Evolutionary conservation across 129 eudicot species (phyloP).

Genomic region (Tanacetum coccineum): DNA sequence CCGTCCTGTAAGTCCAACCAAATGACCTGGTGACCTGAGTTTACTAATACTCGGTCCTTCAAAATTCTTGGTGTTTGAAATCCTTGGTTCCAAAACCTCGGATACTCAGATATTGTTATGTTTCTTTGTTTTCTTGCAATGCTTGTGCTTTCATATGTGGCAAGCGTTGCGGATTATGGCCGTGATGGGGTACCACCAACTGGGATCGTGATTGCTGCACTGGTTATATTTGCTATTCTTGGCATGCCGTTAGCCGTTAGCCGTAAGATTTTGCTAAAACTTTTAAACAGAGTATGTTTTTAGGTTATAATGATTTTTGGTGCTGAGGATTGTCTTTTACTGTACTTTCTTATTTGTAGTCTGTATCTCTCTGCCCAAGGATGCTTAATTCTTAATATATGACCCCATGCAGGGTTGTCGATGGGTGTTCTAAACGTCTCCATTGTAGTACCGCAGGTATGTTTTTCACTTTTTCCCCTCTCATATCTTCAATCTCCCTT

Average conservation of each 20-base stretch:
- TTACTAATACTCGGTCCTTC: neutral
- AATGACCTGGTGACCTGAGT: neutral
- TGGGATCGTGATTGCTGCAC: slow-evolving; percentile 68
- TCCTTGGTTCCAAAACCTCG: slow-evolving; percentile 17
- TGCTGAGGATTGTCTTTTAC: slow-evolving; percentile 10
- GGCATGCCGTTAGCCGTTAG: slow-evolving; percentile 87
- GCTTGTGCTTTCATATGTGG: slow-evolving; percentile 61
- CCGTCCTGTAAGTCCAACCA: neutral
- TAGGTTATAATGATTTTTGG: neutral
- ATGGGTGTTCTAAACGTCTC: slow-evolving; percentile 96
- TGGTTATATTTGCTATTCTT: slow-evolving; percentile 68
- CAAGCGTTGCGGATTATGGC: slow-evolving; percentile 42
- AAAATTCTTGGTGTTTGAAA: neutral
- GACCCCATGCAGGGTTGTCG: slow-evolving; percentile 70
- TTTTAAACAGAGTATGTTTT: neutral
- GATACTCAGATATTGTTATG: slow-evolving; percentile 51
- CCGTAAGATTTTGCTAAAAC: slow-evolving; percentile 51
- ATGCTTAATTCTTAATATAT: slow-evolving; percentile 12
- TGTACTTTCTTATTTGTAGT: slow-evolving; percentile 5
- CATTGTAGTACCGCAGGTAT: slow-evolving; percentile 89
- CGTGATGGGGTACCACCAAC: slow-evolving; percentile 53
- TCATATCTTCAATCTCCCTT: neutral
- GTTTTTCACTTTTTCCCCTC: neutral
- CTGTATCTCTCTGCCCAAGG: neutral
- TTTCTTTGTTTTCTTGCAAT: slow-evolving; percentile 79